Percentiles rank a stretch among this genome's conserved stretches.
These are phyloP conservation scores for Dipodascopsis uninucleata DNA, from an alignment of 805 yeast genomes.

Conservation along the genomic window DNA sequence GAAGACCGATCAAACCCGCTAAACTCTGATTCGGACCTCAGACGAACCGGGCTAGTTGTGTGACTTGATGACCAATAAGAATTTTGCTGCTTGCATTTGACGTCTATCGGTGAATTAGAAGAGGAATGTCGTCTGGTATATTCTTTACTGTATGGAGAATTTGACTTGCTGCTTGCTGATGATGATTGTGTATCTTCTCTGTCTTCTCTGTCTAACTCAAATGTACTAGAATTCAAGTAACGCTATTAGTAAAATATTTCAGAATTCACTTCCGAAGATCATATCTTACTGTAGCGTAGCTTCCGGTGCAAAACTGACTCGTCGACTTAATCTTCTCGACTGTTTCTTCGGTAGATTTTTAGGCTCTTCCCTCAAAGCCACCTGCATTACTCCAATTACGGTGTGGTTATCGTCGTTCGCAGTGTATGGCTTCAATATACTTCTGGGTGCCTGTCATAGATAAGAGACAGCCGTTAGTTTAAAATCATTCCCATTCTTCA, in stretches of 20 bases:
- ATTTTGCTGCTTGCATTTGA: not conserved
- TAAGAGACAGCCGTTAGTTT: not conserved
- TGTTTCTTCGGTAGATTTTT: constrained; percentile 18
- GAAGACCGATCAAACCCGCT: not conserved
- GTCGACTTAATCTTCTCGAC: constrained; percentile 38
- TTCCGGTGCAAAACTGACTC: constrained; percentile 64
- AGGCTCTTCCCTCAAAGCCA: constrained; percentile 19
- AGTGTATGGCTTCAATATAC: constrained; percentile 40
- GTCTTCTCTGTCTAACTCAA: constrained; percentile 17
- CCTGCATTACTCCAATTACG: constrained; percentile 39
- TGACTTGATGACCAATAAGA: not conserved
- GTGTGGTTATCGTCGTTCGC: constrained; percentile 36
- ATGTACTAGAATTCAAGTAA: constrained; percentile 12
- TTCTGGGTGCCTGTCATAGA: constrained; percentile 33
- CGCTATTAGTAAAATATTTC: too few species aligned
- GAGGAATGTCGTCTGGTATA: too few species aligned
- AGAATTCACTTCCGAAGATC: not conserved
- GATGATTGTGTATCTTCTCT: not conserved
- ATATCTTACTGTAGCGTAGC: constrained; percentile 25
- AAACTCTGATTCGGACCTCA: not conserved
- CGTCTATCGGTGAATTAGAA: not conserved
- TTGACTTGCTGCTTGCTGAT: too few species aligned
- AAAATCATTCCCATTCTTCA: not conserved
- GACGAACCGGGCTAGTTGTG: not conserved
- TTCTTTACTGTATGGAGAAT: too few species aligned